A percentile compares a stretch with the other conserved stretches of the same genome.
Conservation (phyloP, 495 filamentous ascomycete species). For the Thermothielavioides terrestris region DNA sequence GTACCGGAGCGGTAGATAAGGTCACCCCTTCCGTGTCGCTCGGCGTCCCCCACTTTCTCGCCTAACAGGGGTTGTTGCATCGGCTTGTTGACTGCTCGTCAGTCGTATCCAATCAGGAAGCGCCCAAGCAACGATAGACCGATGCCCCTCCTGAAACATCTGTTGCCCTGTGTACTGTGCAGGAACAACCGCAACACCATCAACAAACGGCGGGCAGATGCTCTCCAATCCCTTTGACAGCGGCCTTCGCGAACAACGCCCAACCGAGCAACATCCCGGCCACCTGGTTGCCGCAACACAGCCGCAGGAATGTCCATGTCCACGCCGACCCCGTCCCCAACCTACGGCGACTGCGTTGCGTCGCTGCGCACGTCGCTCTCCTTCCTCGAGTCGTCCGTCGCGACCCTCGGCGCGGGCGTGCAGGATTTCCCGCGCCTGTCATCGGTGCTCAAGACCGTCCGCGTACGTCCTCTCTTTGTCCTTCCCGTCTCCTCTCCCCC, state of each 20-base stretch:
- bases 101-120: too few relatives aligned
- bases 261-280: background rate
- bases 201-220: too few relatives aligned
- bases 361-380: conserved; percentile 43
- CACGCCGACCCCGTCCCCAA: conserved; percentile 10
- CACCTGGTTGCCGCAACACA: too few relatives aligned
- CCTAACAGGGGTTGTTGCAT: background rate
- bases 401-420: conserved; percentile 36
- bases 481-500: background rate
- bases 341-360: conserved; percentile 39
- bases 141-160: too few relatives aligned
- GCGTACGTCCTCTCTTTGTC: conserved; percentile 24
- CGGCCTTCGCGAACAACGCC: too few relatives aligned
- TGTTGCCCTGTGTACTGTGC: too few relatives aligned
- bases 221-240: too few relatives aligned
- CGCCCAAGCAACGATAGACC: too few relatives aligned
- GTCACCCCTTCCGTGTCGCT: background rate
- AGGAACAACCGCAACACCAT: too few relatives aligned
- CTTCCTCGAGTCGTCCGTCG: conserved; percentile 43
- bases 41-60: background rate
- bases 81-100: background rate
- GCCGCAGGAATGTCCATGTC: conserved; percentile 8
- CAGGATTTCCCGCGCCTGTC: conserved; percentile 40
- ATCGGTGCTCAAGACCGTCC: conserved; percentile 40
- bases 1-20: background rate